A percentile compares a stretch with the other conserved stretches of the same genome.
These are phyloP conservation scores for Sporisorium reilianum DNA, from an alignment of 1,284 basidiomycete genomes.

Conservation along the genomic window DNA sequence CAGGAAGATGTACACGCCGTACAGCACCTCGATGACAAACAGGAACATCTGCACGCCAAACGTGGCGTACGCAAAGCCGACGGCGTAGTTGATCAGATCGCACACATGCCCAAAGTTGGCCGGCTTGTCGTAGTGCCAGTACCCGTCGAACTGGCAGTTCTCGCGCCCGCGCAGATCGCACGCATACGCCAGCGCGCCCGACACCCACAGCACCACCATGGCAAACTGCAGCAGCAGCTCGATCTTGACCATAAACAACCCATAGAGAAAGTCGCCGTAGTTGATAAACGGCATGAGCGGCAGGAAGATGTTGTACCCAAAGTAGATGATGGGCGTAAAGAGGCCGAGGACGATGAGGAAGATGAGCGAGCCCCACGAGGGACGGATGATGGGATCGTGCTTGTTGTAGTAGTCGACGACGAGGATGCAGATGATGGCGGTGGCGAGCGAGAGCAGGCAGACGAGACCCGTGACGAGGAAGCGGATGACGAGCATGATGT, in stretches of 20 bases:
- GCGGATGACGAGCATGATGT: slow-evolving; percentile 61
- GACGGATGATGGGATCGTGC: slow-evolving; percentile 68
- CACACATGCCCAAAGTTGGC: slow-evolving; percentile 68
- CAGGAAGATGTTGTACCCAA: slow-evolving; percentile 69
- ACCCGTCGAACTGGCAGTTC: slow-evolving; percentile 70
- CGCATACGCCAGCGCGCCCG: slow-evolving; percentile 69
- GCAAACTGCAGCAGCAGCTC: slow-evolving; percentile 68
- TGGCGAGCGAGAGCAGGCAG: slow-evolving; percentile 61
- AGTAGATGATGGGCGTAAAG: slow-evolving; percentile 67
- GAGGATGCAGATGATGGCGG: slow-evolving; percentile 64
- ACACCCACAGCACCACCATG: slow-evolving; percentile 69
- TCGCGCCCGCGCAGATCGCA: slow-evolving; percentile 68
- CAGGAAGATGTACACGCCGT: slow-evolving; percentile 68
- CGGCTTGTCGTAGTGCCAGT: slow-evolving; percentile 70
- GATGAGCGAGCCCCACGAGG: slow-evolving; percentile 70
- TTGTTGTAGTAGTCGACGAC: slow-evolving; percentile 69
- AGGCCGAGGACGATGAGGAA: slow-evolving; percentile 69
- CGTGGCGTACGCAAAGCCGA: slow-evolving; percentile 68
- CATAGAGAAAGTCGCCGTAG: slow-evolving; percentile 66
- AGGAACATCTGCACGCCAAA: slow-evolving; percentile 68
- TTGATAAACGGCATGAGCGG: slow-evolving; percentile 67
- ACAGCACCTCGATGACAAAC: slow-evolving; percentile 58
- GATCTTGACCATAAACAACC: slow-evolving; percentile 67
- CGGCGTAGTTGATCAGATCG: slow-evolving; percentile 68
- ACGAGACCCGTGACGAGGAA: slow-evolving; percentile 64